Evolutionary conservation across 371 early-diverging fungal species (phyloP), one percentile per base, ranked within the genome.

Genomic region (Zopfochytrium polystomum): DNA sequence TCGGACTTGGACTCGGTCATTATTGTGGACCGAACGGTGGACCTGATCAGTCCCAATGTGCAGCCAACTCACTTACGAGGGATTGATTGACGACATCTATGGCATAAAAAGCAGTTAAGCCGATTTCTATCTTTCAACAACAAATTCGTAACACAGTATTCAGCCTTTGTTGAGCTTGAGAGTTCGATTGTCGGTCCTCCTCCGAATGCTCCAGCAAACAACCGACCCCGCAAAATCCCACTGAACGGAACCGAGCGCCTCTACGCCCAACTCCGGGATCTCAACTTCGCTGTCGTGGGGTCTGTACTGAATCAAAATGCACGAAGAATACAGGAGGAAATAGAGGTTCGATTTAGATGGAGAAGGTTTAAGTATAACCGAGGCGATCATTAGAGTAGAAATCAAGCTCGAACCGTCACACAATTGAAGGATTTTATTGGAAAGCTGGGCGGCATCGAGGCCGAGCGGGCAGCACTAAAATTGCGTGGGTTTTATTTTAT

Each of bases 31-130:
- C 84, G 96, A 2, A 83, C 83, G 31, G 89, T 89, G 3, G 98
- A 97, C 71, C 67, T 94, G 43, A 78, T 91, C 20, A 94, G 94
- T 1, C 95, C n/a, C 95, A 2, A 72, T 97, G 44, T 87, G 92
- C 66, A 95, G 93, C 0, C 92, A 92, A 68, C 72, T 95, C 53
- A 95, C 98, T 0, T 97, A 96, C 72, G 91, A 93, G 72, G 95
- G 95, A 1, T 76, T 95, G 25, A 82, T 97, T 56, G 93, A 95
- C 68, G 80, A 75, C 55, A 32, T 74, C n/a, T 76, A 70, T 57
- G 71, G 72, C 1, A 75, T 80, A 33, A 42, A 68, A 11, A 68
- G 66, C 43, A 73, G 75, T 78, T 55, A 59, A 45, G 27, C 29
- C 52, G 13, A 27, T 23, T 15, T 18, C 22, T 30, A 7, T 46